These are phyloP conservation scores for Exophiala sp. DNA, from an alignment of 2,329 filamentous ascomycete species.

Conservation along the genomic window DNA sequence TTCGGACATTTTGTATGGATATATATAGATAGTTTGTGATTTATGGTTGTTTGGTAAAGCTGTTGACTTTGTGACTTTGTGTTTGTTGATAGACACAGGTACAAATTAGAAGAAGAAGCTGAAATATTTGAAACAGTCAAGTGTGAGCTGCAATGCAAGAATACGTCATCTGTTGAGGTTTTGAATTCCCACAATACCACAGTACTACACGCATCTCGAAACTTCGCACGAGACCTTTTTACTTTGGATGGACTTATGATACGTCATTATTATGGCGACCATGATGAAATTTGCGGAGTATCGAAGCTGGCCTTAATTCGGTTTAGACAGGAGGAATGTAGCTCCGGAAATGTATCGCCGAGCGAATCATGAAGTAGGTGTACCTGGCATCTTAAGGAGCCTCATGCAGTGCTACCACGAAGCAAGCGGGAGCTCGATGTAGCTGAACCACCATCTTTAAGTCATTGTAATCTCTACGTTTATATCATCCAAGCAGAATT, in stretches of 20 bases:
- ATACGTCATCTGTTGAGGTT: constrained; percentile 1
- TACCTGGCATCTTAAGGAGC: neutral
- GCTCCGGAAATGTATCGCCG: neutral
- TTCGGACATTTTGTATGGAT: constrained; percentile 25
- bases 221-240: neutral
- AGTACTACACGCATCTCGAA: constrained; percentile 5
- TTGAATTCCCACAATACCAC: neutral
- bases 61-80: neutral
- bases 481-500: constrained; percentile 31
- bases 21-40: neutral
- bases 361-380: constrained; percentile 3
- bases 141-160: constrained; percentile 34
- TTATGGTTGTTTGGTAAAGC: neutral
- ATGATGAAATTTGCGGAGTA: neutral
- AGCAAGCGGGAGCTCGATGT: neutral
- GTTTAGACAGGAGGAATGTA: neutral
- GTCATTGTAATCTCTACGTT: constrained; percentile 12
- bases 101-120: neutral
- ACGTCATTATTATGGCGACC: neutral
- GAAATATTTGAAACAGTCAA: neutral
- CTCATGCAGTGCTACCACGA: neutral
- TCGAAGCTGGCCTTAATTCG: neutral
- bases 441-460: neutral
- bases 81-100: too few relatives aligned
- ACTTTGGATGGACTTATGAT: neutral